phyloP scores from a whole-genome alignment of 345 rosid species.

The Bruguiera sexangula region DNA sequence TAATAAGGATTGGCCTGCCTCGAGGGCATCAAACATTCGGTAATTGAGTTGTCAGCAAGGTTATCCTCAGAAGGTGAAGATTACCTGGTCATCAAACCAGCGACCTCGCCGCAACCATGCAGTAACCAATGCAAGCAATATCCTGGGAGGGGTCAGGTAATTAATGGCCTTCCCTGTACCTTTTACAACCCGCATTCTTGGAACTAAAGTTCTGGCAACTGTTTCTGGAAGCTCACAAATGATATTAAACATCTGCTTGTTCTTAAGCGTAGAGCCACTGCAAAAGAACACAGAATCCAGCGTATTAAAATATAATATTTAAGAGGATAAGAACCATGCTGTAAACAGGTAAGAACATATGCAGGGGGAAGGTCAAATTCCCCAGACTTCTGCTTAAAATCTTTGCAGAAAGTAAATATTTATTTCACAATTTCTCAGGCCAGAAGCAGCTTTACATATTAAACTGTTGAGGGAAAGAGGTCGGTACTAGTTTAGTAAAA shows the following conservation, averaged over 20 bases:
- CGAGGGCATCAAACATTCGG: not conserved
- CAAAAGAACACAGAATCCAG: constrained; percentile 2
- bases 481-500: no score
- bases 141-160: constrained; percentile 92
- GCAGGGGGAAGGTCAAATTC: no score
- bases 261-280: constrained; percentile 82
- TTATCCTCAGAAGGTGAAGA: not conserved
- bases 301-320: not conserved
- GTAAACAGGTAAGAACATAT: no score
- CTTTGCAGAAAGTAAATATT: no score
- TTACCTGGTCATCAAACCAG: constrained; percentile 96
- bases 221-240: constrained; percentile 96
- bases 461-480: no score
- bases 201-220: constrained; percentile 88
- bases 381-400: no score
- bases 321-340: no score
- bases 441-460: no score
- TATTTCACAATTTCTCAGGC: no score
- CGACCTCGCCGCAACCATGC: constrained; percentile 91
- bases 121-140: constrained; percentile 81
- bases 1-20: no score
- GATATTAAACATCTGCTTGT: constrained; percentile 89
- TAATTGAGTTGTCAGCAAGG: not conserved
- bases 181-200: constrained; percentile 81
- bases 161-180: constrained; percentile 76